Percentiles rank a stretch among this genome's conserved stretches.
phyloP scores from a whole-genome alignment of 352 stramenopile species.

The Pythium volutum region DNA sequence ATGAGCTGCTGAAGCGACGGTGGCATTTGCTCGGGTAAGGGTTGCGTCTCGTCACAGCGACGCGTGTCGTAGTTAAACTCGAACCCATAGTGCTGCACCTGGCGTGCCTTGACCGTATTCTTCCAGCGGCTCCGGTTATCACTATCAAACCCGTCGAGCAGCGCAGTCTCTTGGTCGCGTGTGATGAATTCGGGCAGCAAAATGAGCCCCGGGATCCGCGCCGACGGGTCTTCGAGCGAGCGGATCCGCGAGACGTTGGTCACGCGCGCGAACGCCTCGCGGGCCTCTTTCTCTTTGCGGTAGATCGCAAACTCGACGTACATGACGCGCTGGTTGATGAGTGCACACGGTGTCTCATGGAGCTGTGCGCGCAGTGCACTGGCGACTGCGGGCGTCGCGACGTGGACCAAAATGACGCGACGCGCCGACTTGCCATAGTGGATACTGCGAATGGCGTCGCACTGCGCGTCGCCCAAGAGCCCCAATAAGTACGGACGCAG shows the following conservation, averaged over 20 bases:
- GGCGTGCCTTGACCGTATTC: conserved; percentile 73
- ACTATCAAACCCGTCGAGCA: conserved; percentile 61
- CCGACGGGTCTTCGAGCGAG: conserved; percentile 33
- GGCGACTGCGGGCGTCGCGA: conserved; percentile 29
- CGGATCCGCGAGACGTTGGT: conserved; percentile 48
- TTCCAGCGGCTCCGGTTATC: conserved; percentile 51
- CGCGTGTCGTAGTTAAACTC: conserved; percentile 87
- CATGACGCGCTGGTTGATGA: conserved; percentile 54
- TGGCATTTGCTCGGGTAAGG: conserved; percentile 48
- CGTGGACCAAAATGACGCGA: conserved; percentile 46
- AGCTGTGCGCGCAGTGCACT: conserved; percentile 37
- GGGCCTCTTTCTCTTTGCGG: conserved; percentile 64
- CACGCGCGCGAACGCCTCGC: conserved; percentile 57
- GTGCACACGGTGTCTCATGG: conserved; percentile 54
- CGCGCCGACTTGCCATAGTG: conserved; percentile 56
- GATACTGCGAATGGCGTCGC: conserved; percentile 38
- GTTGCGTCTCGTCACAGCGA: conserved; percentile 46
- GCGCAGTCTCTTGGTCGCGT: conserved; percentile 42
- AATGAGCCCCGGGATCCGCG: conserved; percentile 60
- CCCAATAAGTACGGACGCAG: conserved; percentile 48
- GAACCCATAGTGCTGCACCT: conserved; percentile 88
- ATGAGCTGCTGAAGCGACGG: conserved; percentile 40
- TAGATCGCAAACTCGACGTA: conserved; percentile 74
- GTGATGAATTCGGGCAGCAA: conserved; percentile 67
- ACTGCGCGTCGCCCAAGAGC: conserved; percentile 18